Evolutionary conservation across 2,329 filamentous ascomycete genomes (phyloP).

Genomic region (Ophiocordyceps camponoti-floridani): DNA sequence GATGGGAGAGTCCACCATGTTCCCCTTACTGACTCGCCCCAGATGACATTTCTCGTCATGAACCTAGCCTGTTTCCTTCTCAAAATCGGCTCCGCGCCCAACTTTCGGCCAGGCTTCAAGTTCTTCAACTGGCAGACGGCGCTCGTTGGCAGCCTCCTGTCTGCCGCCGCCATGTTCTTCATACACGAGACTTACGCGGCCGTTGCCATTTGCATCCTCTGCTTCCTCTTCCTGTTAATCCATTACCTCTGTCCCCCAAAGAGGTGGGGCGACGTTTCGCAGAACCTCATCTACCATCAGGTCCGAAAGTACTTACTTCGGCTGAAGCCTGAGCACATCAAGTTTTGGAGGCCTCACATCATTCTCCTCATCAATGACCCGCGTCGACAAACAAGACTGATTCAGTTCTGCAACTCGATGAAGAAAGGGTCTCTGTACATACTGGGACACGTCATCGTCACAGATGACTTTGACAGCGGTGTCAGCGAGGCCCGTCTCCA

Average conservation of each 20-base stretch:
- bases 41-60: constrained; percentile 81
- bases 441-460: constrained; percentile 74
- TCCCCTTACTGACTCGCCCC: background rate
- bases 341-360: constrained; percentile 84
- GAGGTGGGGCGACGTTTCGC: constrained; percentile 78
- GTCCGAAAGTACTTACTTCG: constrained; percentile 74
- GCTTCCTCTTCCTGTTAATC: constrained; percentile 67
- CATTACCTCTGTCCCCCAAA: constrained; percentile 77
- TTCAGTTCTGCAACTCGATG: constrained; percentile 80
- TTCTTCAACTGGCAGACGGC: constrained; percentile 83
- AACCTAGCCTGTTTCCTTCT: constrained; percentile 76
- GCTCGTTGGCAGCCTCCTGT: constrained; percentile 53
- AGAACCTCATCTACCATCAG: constrained; percentile 72
- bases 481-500: constrained; percentile 69
- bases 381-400: constrained; percentile 63
- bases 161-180: constrained; percentile 74
- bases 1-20: background rate
- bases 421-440: constrained; percentile 81
- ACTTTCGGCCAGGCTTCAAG: constrained; percentile 75
- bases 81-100: constrained; percentile 74
- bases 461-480: constrained; percentile 59
- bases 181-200: constrained; percentile 69
- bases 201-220: constrained; percentile 52
- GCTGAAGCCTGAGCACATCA: constrained; percentile 76
- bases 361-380: constrained; percentile 71